These are phyloP conservation scores for Diplocarpon rosae DNA, from an alignment of 2,329 filamentous ascomycete genomes.

Conservation along the genomic window DNA sequence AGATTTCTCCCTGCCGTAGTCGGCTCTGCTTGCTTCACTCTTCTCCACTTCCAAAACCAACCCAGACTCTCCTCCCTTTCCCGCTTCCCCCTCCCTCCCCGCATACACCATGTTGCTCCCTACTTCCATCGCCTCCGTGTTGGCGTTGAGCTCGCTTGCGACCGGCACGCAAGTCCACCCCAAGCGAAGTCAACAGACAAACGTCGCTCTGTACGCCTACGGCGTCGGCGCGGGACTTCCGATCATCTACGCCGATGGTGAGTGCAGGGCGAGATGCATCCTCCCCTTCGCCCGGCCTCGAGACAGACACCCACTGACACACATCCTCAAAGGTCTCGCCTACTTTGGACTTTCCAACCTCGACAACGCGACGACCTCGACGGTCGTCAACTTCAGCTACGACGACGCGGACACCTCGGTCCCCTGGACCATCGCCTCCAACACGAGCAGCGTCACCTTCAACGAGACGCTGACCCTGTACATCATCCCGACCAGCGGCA, in stretches of 20 bases:
- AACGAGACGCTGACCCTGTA: constrained; percentile 16
- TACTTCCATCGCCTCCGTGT: background rate
- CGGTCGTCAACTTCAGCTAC: constrained; percentile 26
- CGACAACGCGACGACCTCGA: constrained; percentile 13
- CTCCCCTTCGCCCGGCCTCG: too few species aligned
- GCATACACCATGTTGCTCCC: background rate
- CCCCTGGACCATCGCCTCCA: constrained; percentile 18
- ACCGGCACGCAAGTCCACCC: background rate
- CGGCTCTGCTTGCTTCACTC: background rate
- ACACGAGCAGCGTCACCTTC: constrained; percentile 18
- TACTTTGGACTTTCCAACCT: constrained; percentile 24
- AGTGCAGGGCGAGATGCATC: constrained; percentile 8
- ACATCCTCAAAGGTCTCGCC: constrained; percentile 23
- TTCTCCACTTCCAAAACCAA: background rate
- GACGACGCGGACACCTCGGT: constrained; percentile 17
- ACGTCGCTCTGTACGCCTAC: constrained; percentile 22
- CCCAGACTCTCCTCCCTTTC: too few species aligned
- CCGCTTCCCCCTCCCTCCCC: background rate
- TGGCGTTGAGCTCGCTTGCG: background rate
- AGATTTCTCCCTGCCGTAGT: too few species aligned
- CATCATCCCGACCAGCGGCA: constrained; percentile 20
- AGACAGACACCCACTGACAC: too few species aligned
- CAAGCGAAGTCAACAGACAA: constrained; percentile 2
- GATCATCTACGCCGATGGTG: constrained; percentile 28
- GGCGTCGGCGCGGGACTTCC: constrained; percentile 14